phyloP scores from a whole-genome alignment of 2,329 filamentous ascomycete genomes.

The Gaeumannomyces tritici region DNA sequence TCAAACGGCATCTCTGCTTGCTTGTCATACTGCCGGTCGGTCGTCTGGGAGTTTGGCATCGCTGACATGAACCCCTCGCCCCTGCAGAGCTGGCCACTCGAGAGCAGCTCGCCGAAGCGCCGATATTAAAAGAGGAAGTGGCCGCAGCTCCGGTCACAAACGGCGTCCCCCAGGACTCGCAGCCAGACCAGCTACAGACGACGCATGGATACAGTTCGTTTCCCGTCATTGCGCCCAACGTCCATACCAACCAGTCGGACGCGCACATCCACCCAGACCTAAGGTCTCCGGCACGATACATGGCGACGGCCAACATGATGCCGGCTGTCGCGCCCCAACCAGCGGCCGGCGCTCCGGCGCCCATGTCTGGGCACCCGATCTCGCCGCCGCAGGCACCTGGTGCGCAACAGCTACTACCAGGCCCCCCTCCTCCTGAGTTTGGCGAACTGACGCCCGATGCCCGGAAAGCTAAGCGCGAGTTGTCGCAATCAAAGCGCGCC shows the following conservation, averaged over 20 bases:
- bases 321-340: constrained; percentile 13
- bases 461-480: constrained; percentile 76
- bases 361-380: constrained; percentile 20
- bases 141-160: not conserved
- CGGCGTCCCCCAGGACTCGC: constrained; percentile 1
- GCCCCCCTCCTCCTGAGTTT: constrained; percentile 9
- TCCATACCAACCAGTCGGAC: constrained; percentile 18
- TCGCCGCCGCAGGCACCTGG: constrained; percentile 15
- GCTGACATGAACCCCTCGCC: constrained; percentile 4
- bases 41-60: not conserved
- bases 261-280: constrained; percentile 40
- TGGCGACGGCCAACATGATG: constrained; percentile 22
- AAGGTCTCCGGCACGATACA: constrained; percentile 19
- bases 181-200: constrained; percentile 9
- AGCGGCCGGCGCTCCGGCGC: not conserved
- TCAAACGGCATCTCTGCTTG: not conserved
- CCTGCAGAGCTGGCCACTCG: constrained; percentile 2
- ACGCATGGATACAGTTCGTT: constrained; percentile 36
- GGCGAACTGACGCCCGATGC: constrained; percentile 36
- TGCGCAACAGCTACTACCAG: constrained; percentile 4
- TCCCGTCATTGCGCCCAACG: constrained; percentile 5
- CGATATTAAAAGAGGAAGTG: not conserved
- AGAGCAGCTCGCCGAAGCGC: constrained; percentile 4
- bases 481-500: constrained; percentile 91
- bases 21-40: not conserved